Evolutionary conservation across 1,139 yeast genomes (phyloP), one percentile per base, ranked within the genome.

Genomic region (Candida pseudoviswanathii): DNA sequence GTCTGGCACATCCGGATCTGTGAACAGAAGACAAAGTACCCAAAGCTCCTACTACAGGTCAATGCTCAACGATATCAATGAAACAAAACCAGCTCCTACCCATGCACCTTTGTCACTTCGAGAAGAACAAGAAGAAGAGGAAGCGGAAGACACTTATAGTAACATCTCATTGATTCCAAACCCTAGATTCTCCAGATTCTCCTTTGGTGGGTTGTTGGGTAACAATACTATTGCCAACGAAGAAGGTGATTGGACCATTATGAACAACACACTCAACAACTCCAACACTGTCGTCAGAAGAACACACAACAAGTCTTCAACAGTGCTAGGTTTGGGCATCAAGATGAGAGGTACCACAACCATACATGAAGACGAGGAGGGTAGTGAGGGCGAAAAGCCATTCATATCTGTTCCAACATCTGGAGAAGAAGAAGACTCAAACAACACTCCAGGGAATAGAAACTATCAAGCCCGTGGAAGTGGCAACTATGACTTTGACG

Each of bases 111-210:
- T 31, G 16, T 7, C 31, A 31, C 7, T 21, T 37, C 32, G 41
- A 22, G 45, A 39, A 16, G 49, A 47, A 4, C 39, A 40, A 30
- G 37, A 30, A 8, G 42, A 44, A 22, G 51, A 42, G 10, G 49
- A 44, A 4, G 48, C 43, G 2, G 49, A 44, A 2, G 24, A 32
- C n/a, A 29, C 46, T 34, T 21, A 27, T 26, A 24, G 43, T 27
- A 45, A 42, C 5, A 45, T 44, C 10, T 48, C 52, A 6, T 61
- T 73, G 44, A 73, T 75, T 38, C 80, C 81, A 9, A 76, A 76
- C 50, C 80, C 80, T 7, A 59, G 77, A 44, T 76, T 76, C 49
- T 75, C 80, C 0, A 64, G 74, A 42, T 67, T 76, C 50, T 74
- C 80, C 0, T 73, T 76, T 58, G 74, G 74, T 43, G 79, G 77